Evolutionary conservation across 2,329 filamentous ascomycete species (phyloP).

Genomic region (Dichotomopilus funicola): DNA sequence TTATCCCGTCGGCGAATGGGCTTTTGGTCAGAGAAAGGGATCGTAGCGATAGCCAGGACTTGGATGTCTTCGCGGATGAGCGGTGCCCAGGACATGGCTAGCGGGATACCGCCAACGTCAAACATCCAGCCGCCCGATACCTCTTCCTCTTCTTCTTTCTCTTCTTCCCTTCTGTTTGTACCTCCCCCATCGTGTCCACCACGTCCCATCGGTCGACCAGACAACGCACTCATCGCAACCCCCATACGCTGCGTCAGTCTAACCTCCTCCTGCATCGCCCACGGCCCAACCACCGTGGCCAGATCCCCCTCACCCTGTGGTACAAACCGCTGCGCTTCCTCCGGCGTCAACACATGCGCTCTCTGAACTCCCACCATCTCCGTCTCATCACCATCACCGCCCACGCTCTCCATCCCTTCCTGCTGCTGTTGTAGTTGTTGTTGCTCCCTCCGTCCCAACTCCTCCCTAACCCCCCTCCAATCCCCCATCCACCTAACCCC

Average conservation of each 20-base stretch:
- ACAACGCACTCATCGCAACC: constrained; percentile 3
- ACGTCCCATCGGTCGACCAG: too few relatives aligned
- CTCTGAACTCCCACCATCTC: constrained; percentile 15
- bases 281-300: constrained; percentile 25
- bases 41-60: constrained; percentile 45
- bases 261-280: constrained; percentile 23
- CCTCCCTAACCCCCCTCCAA: too few relatives aligned
- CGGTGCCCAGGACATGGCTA: constrained; percentile 49
- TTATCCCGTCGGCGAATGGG: not conserved
- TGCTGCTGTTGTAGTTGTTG: too few relatives aligned
- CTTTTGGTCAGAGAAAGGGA: constrained; percentile 46
- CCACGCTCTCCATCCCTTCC: too few relatives aligned
- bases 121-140: constrained; percentile 43
- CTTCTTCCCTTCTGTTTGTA: too few relatives aligned
- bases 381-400: too few relatives aligned
- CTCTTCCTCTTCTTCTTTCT: too few relatives aligned
- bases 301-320: constrained; percentile 21
- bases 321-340: constrained; percentile 14
- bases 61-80: constrained; percentile 34
- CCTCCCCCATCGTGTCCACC: too few relatives aligned
- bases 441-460: too few relatives aligned
- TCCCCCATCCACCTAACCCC: too few relatives aligned
- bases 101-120: constrained; percentile 47
- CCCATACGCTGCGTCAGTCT: constrained; percentile 17
- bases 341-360: constrained; percentile 17